phyloP scores from a whole-genome alignment of 331 rosid species.

The Spiraea crenata region DNA sequence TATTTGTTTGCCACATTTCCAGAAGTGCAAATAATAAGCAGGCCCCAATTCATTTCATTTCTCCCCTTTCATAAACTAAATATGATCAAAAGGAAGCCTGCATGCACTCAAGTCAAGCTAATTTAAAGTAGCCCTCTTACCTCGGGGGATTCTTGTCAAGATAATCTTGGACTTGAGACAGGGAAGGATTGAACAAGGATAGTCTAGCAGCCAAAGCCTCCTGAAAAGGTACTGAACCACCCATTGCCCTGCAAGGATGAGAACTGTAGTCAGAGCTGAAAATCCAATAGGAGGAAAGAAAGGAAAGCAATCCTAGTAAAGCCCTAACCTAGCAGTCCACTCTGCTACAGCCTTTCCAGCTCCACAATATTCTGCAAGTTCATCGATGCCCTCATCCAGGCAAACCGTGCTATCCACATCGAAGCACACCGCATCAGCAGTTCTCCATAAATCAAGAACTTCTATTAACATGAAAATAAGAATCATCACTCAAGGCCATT shows the following conservation, averaged over 20 bases:
- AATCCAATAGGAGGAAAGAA: slow-evolving; percentile 2
- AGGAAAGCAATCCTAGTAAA: slow-evolving; percentile 2
- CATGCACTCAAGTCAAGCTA: neutral
- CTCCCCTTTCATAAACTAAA: neutral
- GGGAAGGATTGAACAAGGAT: slow-evolving; percentile 75
- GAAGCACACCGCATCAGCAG: slow-evolving; percentile 85
- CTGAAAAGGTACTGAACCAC: slow-evolving; percentile 90
- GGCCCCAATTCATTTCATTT: neutral
- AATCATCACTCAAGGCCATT: slow-evolving; percentile 20
- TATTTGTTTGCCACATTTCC: neutral
- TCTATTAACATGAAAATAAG: slow-evolving; percentile 39
- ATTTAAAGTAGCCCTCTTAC: slow-evolving; percentile 25
- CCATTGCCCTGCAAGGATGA: slow-evolving; percentile 70
- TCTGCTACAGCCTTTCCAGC: slow-evolving; percentile 98
- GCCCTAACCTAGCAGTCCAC: slow-evolving; percentile 82
- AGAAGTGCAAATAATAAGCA: slow-evolving; percentile 2
- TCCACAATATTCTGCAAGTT: slow-evolving; percentile 92
- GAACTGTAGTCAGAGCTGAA: slow-evolving; percentile 21
- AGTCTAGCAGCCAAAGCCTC: slow-evolving; percentile 92
- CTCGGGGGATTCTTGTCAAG: slow-evolving; percentile 69
- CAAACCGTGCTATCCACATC: slow-evolving; percentile 98
- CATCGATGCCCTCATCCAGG: slow-evolving; percentile 92
- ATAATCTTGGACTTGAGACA: slow-evolving; percentile 72
- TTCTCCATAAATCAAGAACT: slow-evolving; percentile 72
- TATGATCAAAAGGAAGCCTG: neutral